Percentiles rank a stretch among this genome's conserved stretches.
phyloP scores from a whole-genome alignment of 148 eudicot species.

The Rhododendron simsii region DNA sequence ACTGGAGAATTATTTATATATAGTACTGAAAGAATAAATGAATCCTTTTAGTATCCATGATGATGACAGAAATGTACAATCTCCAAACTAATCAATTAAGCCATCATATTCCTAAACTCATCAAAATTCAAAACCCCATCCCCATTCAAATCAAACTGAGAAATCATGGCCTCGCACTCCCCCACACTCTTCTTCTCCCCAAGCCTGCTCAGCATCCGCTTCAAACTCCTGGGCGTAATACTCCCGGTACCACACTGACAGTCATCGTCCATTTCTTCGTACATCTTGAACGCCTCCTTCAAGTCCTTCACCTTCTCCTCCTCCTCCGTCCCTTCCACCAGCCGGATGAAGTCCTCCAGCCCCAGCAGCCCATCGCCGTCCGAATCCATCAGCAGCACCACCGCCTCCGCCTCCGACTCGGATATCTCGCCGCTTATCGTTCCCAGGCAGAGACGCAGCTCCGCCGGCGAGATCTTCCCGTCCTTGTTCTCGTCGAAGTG shows the following conservation, averaged over 20 bases:
- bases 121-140: constrained; percentile 32
- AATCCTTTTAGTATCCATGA: too few species aligned
- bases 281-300: constrained; percentile 36
- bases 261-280: constrained; percentile 19
- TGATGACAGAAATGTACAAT: too few species aligned
- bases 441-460: constrained; percentile 29
- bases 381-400: constrained; percentile 30
- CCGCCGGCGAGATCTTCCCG: constrained; percentile 39
- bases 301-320: constrained; percentile 24
- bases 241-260: not conserved
- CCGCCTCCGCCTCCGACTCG: constrained; percentile 33
- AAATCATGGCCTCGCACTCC: constrained; percentile 26
- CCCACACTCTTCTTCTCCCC: constrained; percentile 20
- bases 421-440: constrained; percentile 18
- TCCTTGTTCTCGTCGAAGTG: constrained; percentile 41
- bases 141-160: constrained; percentile 22
- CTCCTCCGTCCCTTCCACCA: constrained; percentile 34
- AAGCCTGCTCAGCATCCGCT: constrained; percentile 26
- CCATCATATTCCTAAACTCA: constrained; percentile 33
- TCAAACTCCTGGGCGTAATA: constrained; percentile 32
- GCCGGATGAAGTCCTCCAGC: constrained; percentile 30
- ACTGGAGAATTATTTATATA: too few species aligned
- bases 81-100: not conserved
- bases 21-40: too few species aligned
- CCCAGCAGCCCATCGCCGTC: constrained; percentile 42